Evolutionary conservation across 768 basidiomycete species (phyloP).

Genomic region (Tulasnella sp.): DNA sequence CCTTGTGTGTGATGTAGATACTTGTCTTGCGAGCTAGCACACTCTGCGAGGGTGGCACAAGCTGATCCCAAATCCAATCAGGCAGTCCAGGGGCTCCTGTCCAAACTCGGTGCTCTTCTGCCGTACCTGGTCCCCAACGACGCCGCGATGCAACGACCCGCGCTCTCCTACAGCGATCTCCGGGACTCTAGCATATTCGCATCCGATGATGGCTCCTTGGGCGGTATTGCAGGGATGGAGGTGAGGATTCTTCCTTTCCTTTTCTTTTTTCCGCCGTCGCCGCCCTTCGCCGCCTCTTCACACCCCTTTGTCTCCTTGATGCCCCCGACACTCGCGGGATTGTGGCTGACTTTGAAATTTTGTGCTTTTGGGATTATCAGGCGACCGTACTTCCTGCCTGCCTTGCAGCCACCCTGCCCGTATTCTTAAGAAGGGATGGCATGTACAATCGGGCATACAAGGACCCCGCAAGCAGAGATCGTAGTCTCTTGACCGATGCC

Average conservation of each 20-base stretch:
- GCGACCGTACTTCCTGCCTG: conserved; percentile 13
- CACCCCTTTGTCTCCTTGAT: too few species aligned
- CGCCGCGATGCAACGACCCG: conserved; percentile 1
- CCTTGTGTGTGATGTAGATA: neutral
- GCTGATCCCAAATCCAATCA: neutral
- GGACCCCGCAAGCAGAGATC: neutral
- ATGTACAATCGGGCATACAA: conserved; percentile 2
- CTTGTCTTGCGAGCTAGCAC: conserved; percentile 7
- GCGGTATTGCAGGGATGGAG: conserved; percentile 10
- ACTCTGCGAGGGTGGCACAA: conserved; percentile 1
- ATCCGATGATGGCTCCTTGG: conserved; percentile 7
- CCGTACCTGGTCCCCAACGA: conserved; percentile 10
- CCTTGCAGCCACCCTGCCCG: conserved; percentile 6
- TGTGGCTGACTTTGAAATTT: neutral
- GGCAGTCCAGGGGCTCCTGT: neutral
- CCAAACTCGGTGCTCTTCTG: neutral
- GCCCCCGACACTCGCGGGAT: neutral
- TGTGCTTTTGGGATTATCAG: neutral
- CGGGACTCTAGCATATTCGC: conserved; percentile 6
- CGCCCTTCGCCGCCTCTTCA: neutral
- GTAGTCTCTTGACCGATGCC: neutral
- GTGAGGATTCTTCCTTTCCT: conserved; percentile 1
- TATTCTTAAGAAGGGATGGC: conserved; percentile 9
- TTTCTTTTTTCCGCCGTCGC: neutral
- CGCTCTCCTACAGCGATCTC: conserved; percentile 9